Evolutionary conservation across 164 flowering plant genomes (phyloP).

Genomic region (Magnolia sinica): DNA sequence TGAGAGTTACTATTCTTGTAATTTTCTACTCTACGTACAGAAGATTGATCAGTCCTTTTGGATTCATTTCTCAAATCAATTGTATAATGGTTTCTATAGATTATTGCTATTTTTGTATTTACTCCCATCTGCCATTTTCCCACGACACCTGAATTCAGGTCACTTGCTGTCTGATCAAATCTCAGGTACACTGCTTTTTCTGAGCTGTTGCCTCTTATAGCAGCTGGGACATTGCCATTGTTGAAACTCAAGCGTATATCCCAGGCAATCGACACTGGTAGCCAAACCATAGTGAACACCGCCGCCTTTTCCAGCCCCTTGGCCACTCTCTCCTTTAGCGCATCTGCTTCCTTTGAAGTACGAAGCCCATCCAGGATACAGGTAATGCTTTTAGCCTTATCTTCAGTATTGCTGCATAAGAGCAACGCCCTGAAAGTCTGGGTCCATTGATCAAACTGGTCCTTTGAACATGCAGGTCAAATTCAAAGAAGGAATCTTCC

Average conservation of each 20-base stretch:
- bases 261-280: slow-evolving; percentile 62
- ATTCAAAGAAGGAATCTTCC: slow-evolving; percentile 79
- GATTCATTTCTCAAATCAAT: not conserved
- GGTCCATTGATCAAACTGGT: too few species aligned
- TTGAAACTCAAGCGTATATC: slow-evolving; percentile 65
- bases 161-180: slow-evolving; percentile 1
- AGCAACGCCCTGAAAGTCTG: not conserved
- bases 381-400: slow-evolving; percentile 35
- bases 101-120: not conserved
- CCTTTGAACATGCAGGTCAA: slow-evolving; percentile 46
- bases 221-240: slow-evolving; percentile 61
- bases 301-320: slow-evolving; percentile 63
- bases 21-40: not conserved
- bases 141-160: not conserved
- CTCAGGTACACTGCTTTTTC: slow-evolving; percentile 94
- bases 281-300: slow-evolving; percentile 58
- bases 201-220: slow-evolving; percentile 92
- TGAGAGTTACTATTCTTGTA: not conserved
- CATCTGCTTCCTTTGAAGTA: slow-evolving; percentile 84
- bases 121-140: not conserved
- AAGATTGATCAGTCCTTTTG: not conserved
- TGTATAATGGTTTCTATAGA: not conserved
- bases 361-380: slow-evolving; percentile 86
- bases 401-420: not conserved
- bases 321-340: slow-evolving; percentile 79